Percentiles rank a stretch among this genome's conserved stretches.
Conservation (phyloP, 1,139 yeast species). For the Blastobotrys buckinghamii region DNA sequence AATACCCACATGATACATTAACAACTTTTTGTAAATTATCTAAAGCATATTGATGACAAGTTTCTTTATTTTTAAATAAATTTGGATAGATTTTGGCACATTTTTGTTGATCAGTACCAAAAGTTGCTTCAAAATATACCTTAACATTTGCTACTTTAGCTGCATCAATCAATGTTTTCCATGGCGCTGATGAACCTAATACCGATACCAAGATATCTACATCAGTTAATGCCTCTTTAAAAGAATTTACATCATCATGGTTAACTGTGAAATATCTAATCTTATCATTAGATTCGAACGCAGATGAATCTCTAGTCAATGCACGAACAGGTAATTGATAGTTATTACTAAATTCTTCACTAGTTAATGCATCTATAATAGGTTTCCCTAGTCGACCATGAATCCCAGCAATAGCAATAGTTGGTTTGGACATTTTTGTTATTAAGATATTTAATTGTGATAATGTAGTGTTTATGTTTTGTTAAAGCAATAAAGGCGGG, state of each 20-base stretch:
- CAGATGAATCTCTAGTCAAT: slow-evolving; percentile 42
- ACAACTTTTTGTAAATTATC: neutral
- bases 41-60: neutral
- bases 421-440: neutral
- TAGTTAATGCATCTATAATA: slow-evolving; percentile 38
- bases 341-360: slow-evolving; percentile 41
- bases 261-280: slow-evolving; percentile 19
- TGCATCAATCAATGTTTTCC: slow-evolving; percentile 30
- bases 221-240: slow-evolving; percentile 38
- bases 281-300: slow-evolving; percentile 32
- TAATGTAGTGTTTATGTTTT: no score
- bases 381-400: slow-evolving; percentile 49
- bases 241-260: slow-evolving; percentile 16
- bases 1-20: neutral
- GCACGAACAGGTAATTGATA: slow-evolving; percentile 47
- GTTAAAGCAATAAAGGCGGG: no score
- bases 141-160: slow-evolving; percentile 42
- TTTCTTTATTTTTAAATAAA: neutral
- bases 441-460: no score
- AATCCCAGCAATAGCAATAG: slow-evolving; percentile 45
- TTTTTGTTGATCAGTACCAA: slow-evolving; percentile 41
- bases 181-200: slow-evolving; percentile 18
- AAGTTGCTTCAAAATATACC: slow-evolving; percentile 57
- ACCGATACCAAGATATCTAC: slow-evolving; percentile 49
- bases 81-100: slow-evolving; percentile 2